A percentile compares a stretch with the other conserved stretches of the same genome.
Evolutionary conservation across 2,329 filamentous ascomycete genomes (phyloP).

Genomic region (Sphaerulina musiva): DNA sequence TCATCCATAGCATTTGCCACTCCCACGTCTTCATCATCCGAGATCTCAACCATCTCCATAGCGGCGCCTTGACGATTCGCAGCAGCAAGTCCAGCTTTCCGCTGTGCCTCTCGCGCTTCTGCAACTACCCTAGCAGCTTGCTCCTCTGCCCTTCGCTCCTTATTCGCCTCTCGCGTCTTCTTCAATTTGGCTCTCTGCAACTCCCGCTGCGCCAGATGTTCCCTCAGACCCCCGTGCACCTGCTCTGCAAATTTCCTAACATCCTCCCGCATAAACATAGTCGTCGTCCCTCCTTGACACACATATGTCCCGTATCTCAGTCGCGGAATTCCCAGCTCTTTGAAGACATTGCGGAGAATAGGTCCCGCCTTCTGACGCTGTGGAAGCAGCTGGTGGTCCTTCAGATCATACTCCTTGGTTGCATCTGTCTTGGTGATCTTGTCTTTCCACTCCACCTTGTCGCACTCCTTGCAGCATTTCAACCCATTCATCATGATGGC

Average conservation of each 20-base stretch:
- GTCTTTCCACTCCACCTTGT: conserved; percentile 28
- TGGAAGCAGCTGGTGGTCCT: conserved; percentile 24
- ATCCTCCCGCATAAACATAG: conserved; percentile 27
- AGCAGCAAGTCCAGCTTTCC: not conserved
- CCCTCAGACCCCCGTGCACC: conserved; percentile 20
- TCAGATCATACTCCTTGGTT: conserved; percentile 21
- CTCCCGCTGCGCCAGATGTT: conserved; percentile 14
- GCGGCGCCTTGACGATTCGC: not conserved
- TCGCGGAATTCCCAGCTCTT: conserved; percentile 11
- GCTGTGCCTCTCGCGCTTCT: not conserved
- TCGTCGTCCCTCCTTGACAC: conserved; percentile 19
- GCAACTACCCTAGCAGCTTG: not conserved
- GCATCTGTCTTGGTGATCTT: conserved; percentile 31
- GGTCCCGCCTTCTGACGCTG: not conserved
- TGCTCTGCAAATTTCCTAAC: conserved; percentile 21
- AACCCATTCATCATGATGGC: conserved; percentile 30
- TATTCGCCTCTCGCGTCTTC: conserved; percentile 10
- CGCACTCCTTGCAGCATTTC: conserved; percentile 28
- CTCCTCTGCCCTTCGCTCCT: conserved; percentile 1
- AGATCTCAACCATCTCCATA: not conserved
- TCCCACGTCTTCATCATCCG: not conserved
- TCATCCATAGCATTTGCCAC: not conserved
- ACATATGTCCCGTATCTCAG: conserved; percentile 26
- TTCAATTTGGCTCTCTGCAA: conserved; percentile 11
- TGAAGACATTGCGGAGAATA: not conserved